Evolutionary conservation across 495 filamentous ascomycete species (phyloP).

Genomic region (Podospora pseudocomata): DNA sequence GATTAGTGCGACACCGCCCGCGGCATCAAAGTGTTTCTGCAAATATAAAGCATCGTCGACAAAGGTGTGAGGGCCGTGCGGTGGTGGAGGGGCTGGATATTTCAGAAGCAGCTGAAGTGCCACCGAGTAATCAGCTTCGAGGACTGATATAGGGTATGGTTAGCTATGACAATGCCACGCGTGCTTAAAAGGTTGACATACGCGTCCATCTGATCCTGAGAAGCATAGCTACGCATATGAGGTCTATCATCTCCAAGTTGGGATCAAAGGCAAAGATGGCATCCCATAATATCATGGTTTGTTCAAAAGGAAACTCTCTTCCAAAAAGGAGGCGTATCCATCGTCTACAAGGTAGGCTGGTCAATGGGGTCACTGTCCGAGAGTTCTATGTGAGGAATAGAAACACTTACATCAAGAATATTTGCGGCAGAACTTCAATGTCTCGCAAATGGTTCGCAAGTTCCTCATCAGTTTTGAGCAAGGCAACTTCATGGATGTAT

Average conservation of each 20-base stretch:
- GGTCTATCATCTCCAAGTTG: constrained; percentile 73
- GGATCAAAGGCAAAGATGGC: constrained; percentile 84
- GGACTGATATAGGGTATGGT: constrained; percentile 55
- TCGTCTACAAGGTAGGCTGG: constrained; percentile 52
- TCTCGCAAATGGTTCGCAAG: constrained; percentile 76
- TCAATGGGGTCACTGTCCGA: background rate
- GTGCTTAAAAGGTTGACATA: constrained; percentile 42
- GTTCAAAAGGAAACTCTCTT: constrained; percentile 85
- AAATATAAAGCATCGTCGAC: constrained; percentile 87
- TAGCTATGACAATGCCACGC: constrained; percentile 10
- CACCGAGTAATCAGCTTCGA: constrained; percentile 80
- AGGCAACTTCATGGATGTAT: constrained; percentile 75
- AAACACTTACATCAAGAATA: constrained; percentile 82
- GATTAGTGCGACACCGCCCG: constrained; percentile 71
- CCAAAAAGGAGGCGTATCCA: constrained; percentile 95
- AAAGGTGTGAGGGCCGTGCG: constrained; percentile 68
- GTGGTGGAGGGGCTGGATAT: constrained; percentile 65
- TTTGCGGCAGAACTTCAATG: constrained; percentile 90
- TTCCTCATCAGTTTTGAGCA: constrained; percentile 74
- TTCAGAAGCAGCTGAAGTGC: constrained; percentile 77
- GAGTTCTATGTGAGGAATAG: background rate
- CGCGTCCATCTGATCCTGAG: constrained; percentile 86
- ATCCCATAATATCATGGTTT: constrained; percentile 85
- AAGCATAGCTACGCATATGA: constrained; percentile 91
- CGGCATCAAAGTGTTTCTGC: constrained; percentile 65